Evolutionary conservation across 768 basidiomycete species (phyloP), one percentile per base, ranked within the genome.

Genomic region (Xerocomellus intermedius): DNA sequence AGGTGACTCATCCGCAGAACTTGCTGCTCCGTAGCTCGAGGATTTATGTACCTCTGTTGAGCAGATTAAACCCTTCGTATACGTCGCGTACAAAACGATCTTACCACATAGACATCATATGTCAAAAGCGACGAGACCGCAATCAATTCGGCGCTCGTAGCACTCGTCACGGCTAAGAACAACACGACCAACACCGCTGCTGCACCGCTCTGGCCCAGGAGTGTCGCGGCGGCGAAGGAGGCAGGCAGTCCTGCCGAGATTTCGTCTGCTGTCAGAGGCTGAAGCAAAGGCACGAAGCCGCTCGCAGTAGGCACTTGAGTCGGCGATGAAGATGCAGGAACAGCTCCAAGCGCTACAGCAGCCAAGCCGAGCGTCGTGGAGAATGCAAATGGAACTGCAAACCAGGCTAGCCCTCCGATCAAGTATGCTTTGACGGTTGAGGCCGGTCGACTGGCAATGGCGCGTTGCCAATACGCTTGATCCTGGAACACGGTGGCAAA

Each of bases 391-490:
- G 92, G 92, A 55, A 94, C 92, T 1, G 89, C 83, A 65, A 95
- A 93, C 94, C 95, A 97, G 2, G 91, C 88, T 8, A 94, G 68
- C 4, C 94, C 94, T 42, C 94, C 95, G 8, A 94, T 78, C 4
- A 95, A 75, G 73, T 93, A 98, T 0, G 90, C 94, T 70, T 94
- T 94, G 55, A 95, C 93, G 13, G 88, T 89, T n/a, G 81, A 85
- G 2, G 83, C 85, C 0, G 92, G 93, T 16, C 85, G 76, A 56
- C 86, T 88, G 2, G 95, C 94, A 65, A 97, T 93, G 1, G 94
- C 94, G 13, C 92, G 81, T 66, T 94, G 91, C 86, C 91, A 96
- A 71, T 96, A 98, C 1, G 90, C 87, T 64, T 90, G 86, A 55
- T 82, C 81, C 62, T 82, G 78, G 63, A 82, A 82, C 4, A 85